Base-by-base conservation (phyloP, 73 alveolate genomes). In the Paramecium octaurelia region DNA sequence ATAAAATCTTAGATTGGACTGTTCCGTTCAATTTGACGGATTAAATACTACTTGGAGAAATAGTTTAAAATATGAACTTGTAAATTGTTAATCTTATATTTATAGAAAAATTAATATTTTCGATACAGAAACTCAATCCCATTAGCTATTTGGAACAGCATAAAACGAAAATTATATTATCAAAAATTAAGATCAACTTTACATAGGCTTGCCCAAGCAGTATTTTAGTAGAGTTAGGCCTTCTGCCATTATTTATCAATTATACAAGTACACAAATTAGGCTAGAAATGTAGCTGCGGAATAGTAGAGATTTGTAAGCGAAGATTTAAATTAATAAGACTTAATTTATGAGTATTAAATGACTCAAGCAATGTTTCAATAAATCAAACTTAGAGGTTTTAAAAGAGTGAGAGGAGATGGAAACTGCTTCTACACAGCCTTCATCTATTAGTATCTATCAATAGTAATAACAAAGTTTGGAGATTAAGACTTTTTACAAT, bases 371-470 rank as follows among this genome's bases (percentile, higher is more conserved):
- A 59, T 59, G 77, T 59, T 59, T 59, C 1, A 12, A 59, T 8
- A 59, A 59, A 59, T 59, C 20, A 59, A 71, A 0, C 58, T 71
- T 12, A 38, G 58, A 23, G 86, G 86, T 6, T 71, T 34, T 71
- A 71, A 34, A 34, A 71, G 86, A 71, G 86, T 71, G 11, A 71
- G 86, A 71, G 86, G 86, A 34, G 86, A 71, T 36, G 86, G 86
- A 29, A 71, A 71, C 34, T 71, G 86, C n/a, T 71, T 71, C 29
- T 71, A 71, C 18, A 71, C 48, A 3, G 40, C 86, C 31, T 29
- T 71, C 27, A 31, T 71, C n/a, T 71, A 71, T 71, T 71, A 71
- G 12, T 71, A 71, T 36, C 40, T 71, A 12, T 6, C 3, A 29
- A 29, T 71, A 34, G 57, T 71, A 71, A 9, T 71, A 29, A 29